Conservation (phyloP, 257 asterid genomes). For the Ehretia macrophylla region DNA sequence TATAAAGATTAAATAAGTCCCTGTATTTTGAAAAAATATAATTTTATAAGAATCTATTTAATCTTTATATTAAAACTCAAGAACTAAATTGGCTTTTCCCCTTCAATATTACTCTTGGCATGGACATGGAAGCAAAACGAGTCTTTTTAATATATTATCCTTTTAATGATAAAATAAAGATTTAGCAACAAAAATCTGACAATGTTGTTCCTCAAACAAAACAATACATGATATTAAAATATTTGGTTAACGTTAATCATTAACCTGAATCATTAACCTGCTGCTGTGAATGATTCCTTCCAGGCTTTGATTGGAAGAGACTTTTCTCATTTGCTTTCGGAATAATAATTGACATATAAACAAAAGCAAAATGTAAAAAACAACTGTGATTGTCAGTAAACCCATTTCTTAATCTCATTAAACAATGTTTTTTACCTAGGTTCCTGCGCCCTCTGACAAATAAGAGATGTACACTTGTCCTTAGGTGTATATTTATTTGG, state of each 20-base stretch:
- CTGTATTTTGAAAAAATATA: too few relatives aligned
- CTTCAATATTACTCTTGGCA: too few relatives aligned
- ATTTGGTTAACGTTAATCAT: constrained; percentile 25
- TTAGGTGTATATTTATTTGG: constrained; percentile 10
- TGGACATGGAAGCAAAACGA: too few relatives aligned
- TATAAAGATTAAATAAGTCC: too few relatives aligned
- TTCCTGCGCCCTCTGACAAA: constrained; percentile 24
- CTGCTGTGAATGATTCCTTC: constrained; percentile 26
- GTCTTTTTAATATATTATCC: neutral
- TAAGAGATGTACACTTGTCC: constrained; percentile 29
- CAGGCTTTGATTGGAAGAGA: constrained; percentile 32
- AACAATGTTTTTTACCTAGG: constrained; percentile 29
- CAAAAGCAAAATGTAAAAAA: constrained; percentile 21
- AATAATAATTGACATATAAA: constrained; percentile 20
- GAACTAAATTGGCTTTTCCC: too few relatives aligned
- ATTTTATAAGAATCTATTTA: too few relatives aligned
- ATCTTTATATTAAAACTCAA: too few relatives aligned
- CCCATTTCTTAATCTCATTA: constrained; percentile 14
- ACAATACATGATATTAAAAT: constrained; percentile 10
- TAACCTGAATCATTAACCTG: constrained; percentile 33
- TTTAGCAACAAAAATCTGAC: constrained; percentile 30
- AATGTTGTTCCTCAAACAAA: constrained; percentile 30
- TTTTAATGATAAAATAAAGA: constrained; percentile 14
- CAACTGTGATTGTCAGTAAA: constrained; percentile 32
- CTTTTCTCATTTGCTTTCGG: constrained; percentile 17